A percentile compares a stretch with the other conserved stretches of the same genome.
Evolutionary conservation across 495 filamentous ascomycete species (phyloP).

Genomic region (Oidiodendron maius): DNA sequence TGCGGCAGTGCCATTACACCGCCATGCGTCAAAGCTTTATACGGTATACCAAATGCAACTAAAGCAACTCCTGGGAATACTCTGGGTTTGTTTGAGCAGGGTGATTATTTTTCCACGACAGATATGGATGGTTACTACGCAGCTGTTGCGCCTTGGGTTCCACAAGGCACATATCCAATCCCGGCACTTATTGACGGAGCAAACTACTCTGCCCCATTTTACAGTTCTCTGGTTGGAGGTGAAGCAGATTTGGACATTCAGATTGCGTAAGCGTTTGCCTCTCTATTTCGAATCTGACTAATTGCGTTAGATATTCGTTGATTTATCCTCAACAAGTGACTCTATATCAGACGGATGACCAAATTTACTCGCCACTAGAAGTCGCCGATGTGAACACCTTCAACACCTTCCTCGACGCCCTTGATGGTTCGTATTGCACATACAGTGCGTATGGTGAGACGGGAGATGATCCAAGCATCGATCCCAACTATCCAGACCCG

Average conservation of each 20-base stretch:
- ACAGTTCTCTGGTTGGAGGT: conserved; percentile 11
- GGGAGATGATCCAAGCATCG: conserved; percentile 28
- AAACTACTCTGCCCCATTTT: conserved; percentile 12
- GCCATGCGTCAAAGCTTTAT: conserved; percentile 21
- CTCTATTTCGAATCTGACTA: conserved; percentile 37
- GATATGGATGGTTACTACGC: conserved; percentile 6
- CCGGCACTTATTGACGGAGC: conserved; percentile 16
- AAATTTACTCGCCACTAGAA: conserved; percentile 16
- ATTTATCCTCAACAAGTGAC: conserved; percentile 35
- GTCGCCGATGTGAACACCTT: conserved; percentile 25
- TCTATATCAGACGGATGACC: conserved; percentile 26
- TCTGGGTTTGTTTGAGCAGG: conserved; percentile 17
- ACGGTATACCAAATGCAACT: conserved; percentile 12
- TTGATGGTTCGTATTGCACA: conserved; percentile 57
- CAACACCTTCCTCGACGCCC: conserved; percentile 50
- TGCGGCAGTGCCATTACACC: conserved; percentile 16
- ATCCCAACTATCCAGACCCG: conserved; percentile 45
- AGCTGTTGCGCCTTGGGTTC: conserved; percentile 25
- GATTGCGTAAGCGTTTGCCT: conserved; percentile 15
- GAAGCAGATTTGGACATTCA: conserved; percentile 21
- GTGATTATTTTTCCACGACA: conserved; percentile 12
- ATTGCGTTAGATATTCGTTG: conserved; percentile 32
- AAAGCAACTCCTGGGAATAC: conserved; percentile 20
- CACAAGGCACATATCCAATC: conserved; percentile 18
- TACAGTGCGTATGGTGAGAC: conserved; percentile 35